Base-by-base conservation (phyloP, 352 stramenopile species). In the Globisporangium cystogenes region DNA sequence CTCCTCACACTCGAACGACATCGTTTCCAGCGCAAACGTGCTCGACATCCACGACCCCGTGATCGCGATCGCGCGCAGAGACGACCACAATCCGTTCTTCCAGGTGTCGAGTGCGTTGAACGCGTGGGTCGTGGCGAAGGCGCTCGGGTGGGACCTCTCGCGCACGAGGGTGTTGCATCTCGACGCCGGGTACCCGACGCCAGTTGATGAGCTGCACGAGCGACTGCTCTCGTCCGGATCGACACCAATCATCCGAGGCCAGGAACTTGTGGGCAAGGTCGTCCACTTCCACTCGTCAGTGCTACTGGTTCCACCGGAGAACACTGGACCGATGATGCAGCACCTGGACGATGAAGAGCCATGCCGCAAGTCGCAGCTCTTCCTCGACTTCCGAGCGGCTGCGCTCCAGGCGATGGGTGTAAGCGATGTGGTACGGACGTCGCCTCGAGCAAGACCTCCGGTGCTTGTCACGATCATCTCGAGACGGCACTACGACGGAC, bases 381-480 rank as follows among this genome's bases (percentile, higher is more conserved):
- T 75, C 10, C 24, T 52, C 11, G 31, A 62, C 2, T 71, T 84
- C 46, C 61, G 61, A 31, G n/a, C 29, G 51, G 53, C 1, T 41
- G 62, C 31, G 43, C 64, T 29, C 47, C 40, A 10, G 23, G 48
- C 14, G 6, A 48, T 53, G 53, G 41, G 58, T 3, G 67, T 60
- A 11, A 40, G 12, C 10, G 51, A 41, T 39, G 24, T 5, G 40
- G 59, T 45, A 57, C 10, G 49, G 59, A 3, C 1, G 10, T 11
- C 29, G 3, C 6, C 7, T 40, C 15, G 29, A 18, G 1, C 55
- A 29, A n/a, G 18, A 1, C 29, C 18, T 4, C 2, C 31, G 14
- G 51, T 51, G 7, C 41, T 68, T n/a, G 59, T 89, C 43, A 90
- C 79, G 1, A 63, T 88, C 27, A 83, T 90, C 35, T 76, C 74